A percentile compares a stretch with the other conserved stretches of the same genome.
Evolutionary conservation across 192 early-diverging fungal genomes (phyloP).

Genomic region (Pilaira anomala): DNA sequence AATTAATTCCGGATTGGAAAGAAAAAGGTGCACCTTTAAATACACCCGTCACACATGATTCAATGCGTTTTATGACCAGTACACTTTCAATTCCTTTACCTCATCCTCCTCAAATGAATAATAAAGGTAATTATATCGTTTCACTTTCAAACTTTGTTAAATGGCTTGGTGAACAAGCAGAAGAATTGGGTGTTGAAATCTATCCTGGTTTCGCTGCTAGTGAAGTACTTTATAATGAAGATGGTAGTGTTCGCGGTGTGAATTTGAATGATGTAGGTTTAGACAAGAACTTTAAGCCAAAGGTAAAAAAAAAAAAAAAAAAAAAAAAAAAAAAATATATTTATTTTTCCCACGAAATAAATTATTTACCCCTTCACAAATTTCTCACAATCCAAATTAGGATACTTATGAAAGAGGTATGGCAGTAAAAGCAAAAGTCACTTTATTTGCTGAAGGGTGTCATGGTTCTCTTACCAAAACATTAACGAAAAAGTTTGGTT

Average conservation of each 20-base stretch:
- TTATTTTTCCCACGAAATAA: constrained; percentile 5
- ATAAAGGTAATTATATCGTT: constrained; percentile 96
- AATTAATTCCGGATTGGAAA: constrained; percentile 98
- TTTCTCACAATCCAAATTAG: constrained; percentile 15
- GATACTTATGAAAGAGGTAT: constrained; percentile 92
- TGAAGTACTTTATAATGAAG: constrained; percentile 90
- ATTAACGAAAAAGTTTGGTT: constrained; percentile 80
- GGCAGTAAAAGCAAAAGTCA: constrained; percentile 90
- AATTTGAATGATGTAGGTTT: constrained; percentile 95
- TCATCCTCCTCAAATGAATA: constrained; percentile 94
- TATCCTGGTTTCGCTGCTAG: constrained; percentile 91
- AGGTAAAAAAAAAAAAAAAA: constrained; percentile 39
- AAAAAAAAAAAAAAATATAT: too few species aligned
- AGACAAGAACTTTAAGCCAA: constrained; percentile 81
- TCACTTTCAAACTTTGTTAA: constrained; percentile 89
- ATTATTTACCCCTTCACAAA: background rate
- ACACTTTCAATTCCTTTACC: constrained; percentile 76
- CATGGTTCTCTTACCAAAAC: constrained; percentile 94
- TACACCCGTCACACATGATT: constrained; percentile 78
- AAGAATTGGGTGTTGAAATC: constrained; percentile 92
- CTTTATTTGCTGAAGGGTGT: constrained; percentile 96
- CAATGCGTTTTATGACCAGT: constrained; percentile 81
- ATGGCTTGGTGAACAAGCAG: constrained; percentile 97
- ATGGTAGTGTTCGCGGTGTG: constrained; percentile 90
- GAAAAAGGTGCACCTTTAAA: constrained; percentile 91